Base-by-base conservation (phyloP, 2,329 filamentous ascomycete genomes). In the Lasiodiplodia gonubiensis region DNA sequence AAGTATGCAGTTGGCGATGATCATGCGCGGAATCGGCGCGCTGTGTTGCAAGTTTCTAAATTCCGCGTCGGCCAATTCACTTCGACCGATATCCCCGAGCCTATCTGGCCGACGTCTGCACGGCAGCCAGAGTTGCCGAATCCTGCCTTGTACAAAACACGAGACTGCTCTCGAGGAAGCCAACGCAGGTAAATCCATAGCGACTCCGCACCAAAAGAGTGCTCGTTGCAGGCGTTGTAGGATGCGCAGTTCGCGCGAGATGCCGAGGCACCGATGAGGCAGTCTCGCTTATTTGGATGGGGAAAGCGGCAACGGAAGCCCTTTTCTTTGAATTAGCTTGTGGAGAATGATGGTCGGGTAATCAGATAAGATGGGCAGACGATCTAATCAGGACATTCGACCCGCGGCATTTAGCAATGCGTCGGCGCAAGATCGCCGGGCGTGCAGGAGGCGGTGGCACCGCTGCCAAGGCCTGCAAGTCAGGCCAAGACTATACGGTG, bases 331-430 rank as follows among this genome's bases (percentile, higher is more conserved):
- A n/a, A 21, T 18, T n/a, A 46, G 42, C 18, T 14, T 46, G 42
- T 21, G 42, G 42, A 46, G 42, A 35, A 37, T 12, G n/a, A 7
- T 27, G 21, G 23, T 46, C 57, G 39, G 42, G 42, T 30, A n/a
- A 63, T 63, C 59, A 63, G 59, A 63, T 63, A 51, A 60, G 55
- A 60, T 60, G n/a, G 35, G n/a, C 30, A 10, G 5, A 12, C 35
- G 30, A 61, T 63, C 59, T 63, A 63, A 63, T 37, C 59, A 35
- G 27, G 59, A 46, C 39, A 51, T 33, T 6, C n/a, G 18, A n/a
- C 35, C 59, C 46, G 59, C 59, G 59, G 59, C 59, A 63, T 63
- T 63, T 63, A 46, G 42, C 30, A 33, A 10, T 33, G 30, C 30
- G 7, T 8, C 7, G 30, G 10, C 10, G 30, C 18, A n/a, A 46